Conservation (phyloP, 1,284 basidiomycete genomes). For the Tranzscheliella williamsii region DNA sequence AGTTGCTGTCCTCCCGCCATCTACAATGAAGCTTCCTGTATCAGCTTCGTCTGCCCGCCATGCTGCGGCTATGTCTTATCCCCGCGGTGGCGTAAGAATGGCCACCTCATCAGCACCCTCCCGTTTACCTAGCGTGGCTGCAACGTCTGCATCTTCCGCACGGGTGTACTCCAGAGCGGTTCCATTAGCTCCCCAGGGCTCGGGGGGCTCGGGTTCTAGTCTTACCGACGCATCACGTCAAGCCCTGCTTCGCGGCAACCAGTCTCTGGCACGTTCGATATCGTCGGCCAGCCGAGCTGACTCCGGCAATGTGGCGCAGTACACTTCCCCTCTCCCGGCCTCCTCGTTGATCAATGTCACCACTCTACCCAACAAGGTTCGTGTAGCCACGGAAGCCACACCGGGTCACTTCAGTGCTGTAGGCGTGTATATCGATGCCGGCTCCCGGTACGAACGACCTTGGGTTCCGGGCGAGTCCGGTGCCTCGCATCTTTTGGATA, state of each 20-base stretch:
- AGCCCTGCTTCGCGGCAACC: slow-evolving; percentile 3
- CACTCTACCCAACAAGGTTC: slow-evolving; percentile 85
- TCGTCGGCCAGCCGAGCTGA: slow-evolving; percentile 11
- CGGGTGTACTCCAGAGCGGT: neutral
- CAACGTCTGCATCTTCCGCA: neutral
- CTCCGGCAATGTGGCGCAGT: too few species aligned
- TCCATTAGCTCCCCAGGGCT: too few species aligned
- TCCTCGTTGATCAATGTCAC: slow-evolving; percentile 66
- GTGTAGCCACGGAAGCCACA: slow-evolving; percentile 86
- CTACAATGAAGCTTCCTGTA: too few species aligned
- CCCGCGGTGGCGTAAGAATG: too few species aligned
- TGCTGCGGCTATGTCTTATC: too few species aligned
- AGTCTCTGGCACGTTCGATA: slow-evolving; percentile 17
- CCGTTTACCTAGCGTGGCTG: too few species aligned
- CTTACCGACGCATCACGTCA: neutral
- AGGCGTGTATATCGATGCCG: slow-evolving; percentile 90
- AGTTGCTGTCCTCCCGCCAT: too few species aligned
- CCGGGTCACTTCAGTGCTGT: slow-evolving; percentile 94
- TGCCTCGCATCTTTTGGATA: slow-evolving; percentile 86
- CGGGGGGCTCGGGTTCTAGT: neutral
- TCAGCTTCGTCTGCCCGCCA: too few species aligned
- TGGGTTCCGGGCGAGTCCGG: slow-evolving; percentile 69
- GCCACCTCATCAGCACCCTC: too few species aligned
- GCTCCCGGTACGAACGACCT: slow-evolving; percentile 84
- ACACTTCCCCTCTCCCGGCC: slow-evolving; percentile 25